Base-by-base conservation (phyloP, 139 green algal species). In the Coccomyxa sp. region DNA sequence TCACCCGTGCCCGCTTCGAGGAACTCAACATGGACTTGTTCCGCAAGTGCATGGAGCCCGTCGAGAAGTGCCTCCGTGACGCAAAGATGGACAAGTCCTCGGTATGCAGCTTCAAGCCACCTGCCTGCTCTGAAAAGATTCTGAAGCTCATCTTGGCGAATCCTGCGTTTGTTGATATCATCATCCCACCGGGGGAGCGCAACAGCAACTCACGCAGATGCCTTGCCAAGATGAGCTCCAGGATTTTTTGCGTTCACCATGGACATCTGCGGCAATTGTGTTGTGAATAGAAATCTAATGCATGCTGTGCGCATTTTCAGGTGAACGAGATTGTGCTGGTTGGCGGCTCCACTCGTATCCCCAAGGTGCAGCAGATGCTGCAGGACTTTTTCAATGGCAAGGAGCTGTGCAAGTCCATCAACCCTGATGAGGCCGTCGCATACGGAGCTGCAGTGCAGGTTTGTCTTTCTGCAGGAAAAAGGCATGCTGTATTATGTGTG, bases 331-430 rank as follows among this genome's bases (percentile, higher is more conserved):
- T 99, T 77, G 91, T 99, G 67, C 94, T 98, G 57, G 93, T 96
- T 59, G 96, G 96, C 80, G 96, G 96, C 82, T 98, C 95, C 79
- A 99, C 96, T 25, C 94, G 96, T 82, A 99, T 99, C 84, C 97
- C 97, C 88, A 99, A 99, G 92, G 95, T 99, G 82, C 97, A 99
- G 92, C 82, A 92, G 84, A 90, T 99, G 87, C 94, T 99, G 78
- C 91, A 96, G 89, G 97, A 99, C 90, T 99, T 97, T 89, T 99
- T 99, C 94, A 97, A 98, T 84, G 96, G 97, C 88, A 99, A 99
- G 94, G 97, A 99, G 92, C 94, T 99, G 59, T 98, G 94, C 95
- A 99, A 99, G 92, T 93, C 81, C 85, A 99, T 99, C 94, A 99
- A 99, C 94, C 97, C 97, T 30, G 97, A 99, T 85, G 97, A 99